Conservation (phyloP, 495 filamentous ascomycete genomes). For the Lophiotrema nucula region DNA sequence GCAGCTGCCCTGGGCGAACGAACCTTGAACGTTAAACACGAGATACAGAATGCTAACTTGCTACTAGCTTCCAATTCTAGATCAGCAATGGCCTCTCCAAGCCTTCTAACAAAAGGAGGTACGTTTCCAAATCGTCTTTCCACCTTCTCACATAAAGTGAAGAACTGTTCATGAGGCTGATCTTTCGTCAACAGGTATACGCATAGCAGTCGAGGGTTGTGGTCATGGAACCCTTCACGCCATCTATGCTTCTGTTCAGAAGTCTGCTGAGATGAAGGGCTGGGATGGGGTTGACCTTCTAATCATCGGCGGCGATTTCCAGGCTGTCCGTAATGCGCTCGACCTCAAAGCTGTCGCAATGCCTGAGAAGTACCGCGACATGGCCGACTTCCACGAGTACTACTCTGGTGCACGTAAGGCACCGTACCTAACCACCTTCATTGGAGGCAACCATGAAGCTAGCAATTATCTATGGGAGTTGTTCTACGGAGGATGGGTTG, state of each 20-base stretch:
- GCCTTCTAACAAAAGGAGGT: too few species aligned
- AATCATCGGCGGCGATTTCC: conserved; percentile 89
- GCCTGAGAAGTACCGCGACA: conserved; percentile 74
- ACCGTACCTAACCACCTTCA: conserved; percentile 86
- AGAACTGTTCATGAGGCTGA: too few species aligned
- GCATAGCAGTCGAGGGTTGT: conserved; percentile 75
- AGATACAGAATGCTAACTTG: too few species aligned
- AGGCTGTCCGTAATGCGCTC: conserved; percentile 82
- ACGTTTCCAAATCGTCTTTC: too few species aligned
- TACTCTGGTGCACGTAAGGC: conserved; percentile 76
- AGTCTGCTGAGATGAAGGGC: conserved; percentile 58
- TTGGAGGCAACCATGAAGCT: conserved; percentile 94
- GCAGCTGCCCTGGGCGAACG: too few species aligned
- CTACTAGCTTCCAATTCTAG: too few species aligned
- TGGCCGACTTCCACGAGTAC: conserved; percentile 91
- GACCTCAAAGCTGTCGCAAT: conserved; percentile 86
- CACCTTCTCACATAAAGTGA: too few species aligned
- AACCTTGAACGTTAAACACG: too few species aligned
- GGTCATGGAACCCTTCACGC: conserved; percentile 87
- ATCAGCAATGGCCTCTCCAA: too few species aligned
- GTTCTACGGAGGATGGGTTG: conserved; percentile 96
- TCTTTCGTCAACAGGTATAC: conserved; percentile 44
- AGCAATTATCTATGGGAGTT: conserved; percentile 83
- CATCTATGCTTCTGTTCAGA: conserved; percentile 76
- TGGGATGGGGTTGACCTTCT: conserved; percentile 79